Conservation (phyloP, 306 rosid species). For the Phaseolus lunatus region DNA sequence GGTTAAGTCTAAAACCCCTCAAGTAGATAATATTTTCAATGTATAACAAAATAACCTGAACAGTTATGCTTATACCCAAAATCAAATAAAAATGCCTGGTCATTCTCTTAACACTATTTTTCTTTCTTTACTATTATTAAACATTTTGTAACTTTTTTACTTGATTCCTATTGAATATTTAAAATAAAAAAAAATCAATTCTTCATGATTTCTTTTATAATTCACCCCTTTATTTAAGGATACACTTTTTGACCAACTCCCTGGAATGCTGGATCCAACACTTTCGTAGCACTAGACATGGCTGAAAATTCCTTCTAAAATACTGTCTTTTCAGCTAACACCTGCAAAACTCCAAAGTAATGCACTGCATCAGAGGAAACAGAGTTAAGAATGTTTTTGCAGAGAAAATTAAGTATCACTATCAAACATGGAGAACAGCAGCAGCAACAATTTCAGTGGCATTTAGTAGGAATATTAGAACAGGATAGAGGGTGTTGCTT, state of each 20-base stretch:
- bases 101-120: constrained; percentile 6
- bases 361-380: constrained; percentile 53
- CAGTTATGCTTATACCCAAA: constrained; percentile 41
- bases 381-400: constrained; percentile 41
- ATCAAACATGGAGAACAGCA: constrained; percentile 10
- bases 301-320: constrained; percentile 54
- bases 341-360: constrained; percentile 49
- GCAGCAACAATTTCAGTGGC: constrained; percentile 27
- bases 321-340: constrained; percentile 49
- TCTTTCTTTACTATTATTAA: background rate
- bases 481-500: background rate
- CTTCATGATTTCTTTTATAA: constrained; percentile 41
- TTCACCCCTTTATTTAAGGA: constrained; percentile 60
- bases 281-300: constrained; percentile 91
- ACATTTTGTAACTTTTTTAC: constrained; percentile 7
- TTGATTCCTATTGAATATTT: background rate
- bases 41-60: constrained; percentile 38
- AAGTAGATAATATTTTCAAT: constrained; percentile 32
- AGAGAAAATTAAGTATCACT: constrained; percentile 36
- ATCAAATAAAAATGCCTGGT: constrained; percentile 10
- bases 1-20: constrained; percentile 72
- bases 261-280: constrained; percentile 97
- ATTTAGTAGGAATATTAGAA: background rate
- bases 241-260: constrained; percentile 97
- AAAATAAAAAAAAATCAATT: background rate